Base-by-base conservation (phyloP, 2,329 filamentous ascomycete genomes). In the Metarhizium humberi region DNA sequence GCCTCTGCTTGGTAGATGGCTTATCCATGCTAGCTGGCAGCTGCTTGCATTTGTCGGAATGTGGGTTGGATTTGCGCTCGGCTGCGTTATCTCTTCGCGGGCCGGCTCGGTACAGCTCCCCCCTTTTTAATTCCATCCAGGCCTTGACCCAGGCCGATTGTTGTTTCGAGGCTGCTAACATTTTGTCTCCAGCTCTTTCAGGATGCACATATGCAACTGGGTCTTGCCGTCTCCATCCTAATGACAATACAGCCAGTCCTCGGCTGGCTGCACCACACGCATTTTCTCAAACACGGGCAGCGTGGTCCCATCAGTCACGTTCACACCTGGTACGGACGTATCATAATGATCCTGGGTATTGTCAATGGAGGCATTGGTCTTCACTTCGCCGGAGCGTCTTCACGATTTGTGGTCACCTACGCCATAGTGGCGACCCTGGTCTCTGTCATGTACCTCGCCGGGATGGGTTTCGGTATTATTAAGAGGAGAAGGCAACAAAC, bases 321-420 rank as follows among this genome's bases (percentile, higher is more conserved):
- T 2, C 84, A 87, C 63, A 78, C 84, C 60, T 86, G 81, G 80
- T 82, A 77, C 62, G 84, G 84, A 13, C 78, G 83, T 25, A 61
- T 71, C 2, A 65, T 86, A 48, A 79, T 87, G 59, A 53, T 79
- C 18, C 63, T 86, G 3, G 83, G 81, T 30, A 73, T 86, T 48
- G 65, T 86, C 61, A 86, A 87, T 62, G 84, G 84, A 55, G 84
- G 83, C 0, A 66, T 87, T 4, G 84, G 84, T 4, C 69, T 87
- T 29, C 57, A 76, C 58, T 70, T 84, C n/a, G 72, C 78, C 1
- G 58, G 61, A n/a, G 74, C 75, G 1, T 59, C 68, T 0, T 67
- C 58, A 3, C 62, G 65, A 13, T 75, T 76, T 48, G 66, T 78
- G 53, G 74, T 80, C 50, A 79, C 76, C 0, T 87, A 86, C 66